phyloP scores from a whole-genome alignment of 495 filamentous ascomycete species.

The Lepraria neglecta region DNA sequence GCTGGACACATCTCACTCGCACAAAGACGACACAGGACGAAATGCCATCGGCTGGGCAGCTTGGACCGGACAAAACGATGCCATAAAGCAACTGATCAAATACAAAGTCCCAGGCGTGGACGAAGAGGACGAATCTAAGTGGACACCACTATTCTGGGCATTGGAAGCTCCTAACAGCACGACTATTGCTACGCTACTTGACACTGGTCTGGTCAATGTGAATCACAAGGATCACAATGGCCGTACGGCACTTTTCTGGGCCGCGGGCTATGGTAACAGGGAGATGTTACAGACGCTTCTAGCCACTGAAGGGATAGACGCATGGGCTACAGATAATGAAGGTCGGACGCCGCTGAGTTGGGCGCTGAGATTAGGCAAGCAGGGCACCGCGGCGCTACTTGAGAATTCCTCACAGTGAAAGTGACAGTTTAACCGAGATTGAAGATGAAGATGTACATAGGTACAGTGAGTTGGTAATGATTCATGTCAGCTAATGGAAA shows the following conservation, averaged over 20 bases:
- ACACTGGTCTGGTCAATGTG: conserved; percentile 1
- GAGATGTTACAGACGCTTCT: neutral
- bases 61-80: conserved; percentile 4
- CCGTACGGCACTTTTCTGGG: conserved; percentile 12
- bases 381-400: neutral
- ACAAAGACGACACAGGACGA: conserved; percentile 10
- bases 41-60: conserved; percentile 11
- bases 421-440: too few species aligned
- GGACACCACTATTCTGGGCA: conserved; percentile 18
- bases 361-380: neutral
- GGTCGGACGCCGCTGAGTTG: conserved; percentile 5
- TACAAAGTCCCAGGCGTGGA: conserved; percentile 4
- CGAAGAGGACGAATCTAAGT: conserved; percentile 10
- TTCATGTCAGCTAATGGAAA: too few species aligned
- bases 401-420: neutral
- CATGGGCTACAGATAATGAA: neutral
- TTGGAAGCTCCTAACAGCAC: conserved; percentile 1
- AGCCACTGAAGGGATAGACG: conserved; percentile 1
- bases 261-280: neutral
- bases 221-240: conserved; percentile 14
- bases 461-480: too few species aligned
- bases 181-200: conserved; percentile 2
- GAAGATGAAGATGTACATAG: too few species aligned
- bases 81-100: conserved; percentile 4
- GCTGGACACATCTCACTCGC: conserved; percentile 3